Conservation (phyloP, 2,329 filamentous ascomycete species). For the Fusarium globosum region DNA sequence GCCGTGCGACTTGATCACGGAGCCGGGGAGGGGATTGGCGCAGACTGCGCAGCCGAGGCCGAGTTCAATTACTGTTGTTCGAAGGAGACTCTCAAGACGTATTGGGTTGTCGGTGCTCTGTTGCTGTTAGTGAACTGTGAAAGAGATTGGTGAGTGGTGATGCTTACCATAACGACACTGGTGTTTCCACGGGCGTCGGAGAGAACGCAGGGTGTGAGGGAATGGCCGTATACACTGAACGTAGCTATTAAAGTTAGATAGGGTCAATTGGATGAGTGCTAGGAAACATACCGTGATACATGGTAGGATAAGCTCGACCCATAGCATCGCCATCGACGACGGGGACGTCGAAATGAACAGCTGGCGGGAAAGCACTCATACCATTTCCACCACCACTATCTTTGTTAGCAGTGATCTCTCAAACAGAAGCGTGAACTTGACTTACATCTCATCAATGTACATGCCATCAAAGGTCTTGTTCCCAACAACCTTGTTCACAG, state of each 20-base stretch:
- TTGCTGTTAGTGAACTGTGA: not conserved
- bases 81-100: constrained; percentile 51
- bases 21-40: constrained; percentile 48
- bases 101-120: constrained; percentile 50
- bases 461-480: constrained; percentile 49
- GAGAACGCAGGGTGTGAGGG: constrained; percentile 51
- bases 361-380: constrained; percentile 49
- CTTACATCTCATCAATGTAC: constrained; percentile 54
- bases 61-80: constrained; percentile 53
- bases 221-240: constrained; percentile 53
- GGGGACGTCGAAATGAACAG: constrained; percentile 51
- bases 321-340: constrained; percentile 53
- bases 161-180: constrained; percentile 45
- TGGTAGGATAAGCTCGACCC: constrained; percentile 54
- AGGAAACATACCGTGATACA: constrained; percentile 47
- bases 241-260: constrained; percentile 42
- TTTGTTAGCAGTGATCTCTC: not conserved
- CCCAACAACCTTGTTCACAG: constrained; percentile 48
- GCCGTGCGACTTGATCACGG: constrained; percentile 48
- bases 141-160: rapidly evolving
- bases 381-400: constrained; percentile 54
- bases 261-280: rapidly evolving
- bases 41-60: constrained; percentile 53
- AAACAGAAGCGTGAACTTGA: rapidly evolving
- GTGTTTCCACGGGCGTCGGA: constrained; percentile 53